Base-by-base conservation (phyloP, 768 basidiomycete genomes). In the Kwoniella botswanensis region DNA sequence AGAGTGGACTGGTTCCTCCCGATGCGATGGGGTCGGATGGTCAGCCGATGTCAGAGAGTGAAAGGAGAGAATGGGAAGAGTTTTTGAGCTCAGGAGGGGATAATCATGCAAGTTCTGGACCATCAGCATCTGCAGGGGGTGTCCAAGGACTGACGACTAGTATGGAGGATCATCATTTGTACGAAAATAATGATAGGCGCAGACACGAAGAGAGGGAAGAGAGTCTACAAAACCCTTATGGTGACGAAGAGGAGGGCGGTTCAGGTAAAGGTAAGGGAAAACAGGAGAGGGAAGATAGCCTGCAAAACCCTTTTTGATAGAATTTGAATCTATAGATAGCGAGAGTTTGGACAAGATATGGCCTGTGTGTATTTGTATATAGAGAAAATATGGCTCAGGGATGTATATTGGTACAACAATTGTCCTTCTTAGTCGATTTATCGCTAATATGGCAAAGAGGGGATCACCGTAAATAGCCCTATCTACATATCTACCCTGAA, bases 1-100 rank as follows among this genome's bases (percentile, higher is more conserved):
- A 12, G 1, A 41, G 60, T 22, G 57, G 56, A 12, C 24, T 69
- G 54, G 43, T 71, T 9, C 72, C 68, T n/a, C 9, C 52, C 18
- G 63, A 67, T 63, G 57, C 63, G 18, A n/a, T 67, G 9, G 46
- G 57, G 18, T 62, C 42, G 11, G 69, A 60, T 35, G 70, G 65
- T 10, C 70, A 74, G 41, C 68, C 66, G 29, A 74, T 79, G 78
- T 73, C 54, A 18, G 78, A 79, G 29, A 60, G 70, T 9, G 78
- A 79, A 68, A 67, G 65, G 65, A 71, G 70, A 53, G 78, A 76
- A 57, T 79, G 78, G 78, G 78, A 76, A 58, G 68, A 77, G 58
- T 74, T 71, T 35, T 56, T 71, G 12, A 70, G 26, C 24, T 58
- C 56, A 6, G 53, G 41, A 6, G 53, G 41, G 4, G 52, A 41